Percentiles rank a stretch among this genome's conserved stretches.
Evolutionary conservation across 257 asterid species (phyloP).

Genomic region (Verbena officinalis): DNA sequence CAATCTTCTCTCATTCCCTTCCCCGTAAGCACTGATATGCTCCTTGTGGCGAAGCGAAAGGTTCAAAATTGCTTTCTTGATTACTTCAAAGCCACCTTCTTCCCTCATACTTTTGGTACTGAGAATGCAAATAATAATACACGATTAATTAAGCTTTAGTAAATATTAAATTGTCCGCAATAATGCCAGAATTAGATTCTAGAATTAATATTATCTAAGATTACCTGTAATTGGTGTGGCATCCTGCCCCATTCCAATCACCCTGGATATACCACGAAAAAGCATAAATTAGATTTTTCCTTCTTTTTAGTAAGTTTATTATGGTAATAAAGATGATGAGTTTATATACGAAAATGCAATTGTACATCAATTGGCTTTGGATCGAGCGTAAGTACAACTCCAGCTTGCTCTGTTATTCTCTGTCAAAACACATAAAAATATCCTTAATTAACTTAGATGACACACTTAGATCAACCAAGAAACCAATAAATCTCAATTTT

Average conservation of each 20-base stretch:
- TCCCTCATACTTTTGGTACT: constrained; percentile 97
- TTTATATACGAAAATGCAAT: background rate
- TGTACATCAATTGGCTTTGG: constrained; percentile 89
- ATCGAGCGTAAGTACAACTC: constrained; percentile 89
- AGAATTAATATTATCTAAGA: background rate
- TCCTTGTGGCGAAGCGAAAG: constrained; percentile 92
- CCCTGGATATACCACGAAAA: constrained; percentile 46
- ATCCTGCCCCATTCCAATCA: constrained; percentile 99
- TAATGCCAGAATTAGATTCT: no score
- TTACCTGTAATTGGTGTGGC: constrained; percentile 93
- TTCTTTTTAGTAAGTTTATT: background rate
- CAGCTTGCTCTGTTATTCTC: constrained; percentile 98
- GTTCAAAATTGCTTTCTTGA: constrained; percentile 92
- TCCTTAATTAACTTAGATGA: background rate
- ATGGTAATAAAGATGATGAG: background rate
- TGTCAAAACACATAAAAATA: constrained; percentile 35
- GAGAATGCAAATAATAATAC: constrained; percentile 29
- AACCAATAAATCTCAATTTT: background rate
- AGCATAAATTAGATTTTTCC: constrained; percentile 15
- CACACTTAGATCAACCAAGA: background rate
- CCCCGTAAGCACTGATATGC: constrained; percentile 98
- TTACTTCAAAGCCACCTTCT: constrained; percentile 92
- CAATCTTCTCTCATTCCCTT: constrained; percentile 95
- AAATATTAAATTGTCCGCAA: no score
- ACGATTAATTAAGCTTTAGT: background rate